Evolutionary conservation across 306 rosid species (phyloP).

Genomic region (Sesbania bispinosa): DNA sequence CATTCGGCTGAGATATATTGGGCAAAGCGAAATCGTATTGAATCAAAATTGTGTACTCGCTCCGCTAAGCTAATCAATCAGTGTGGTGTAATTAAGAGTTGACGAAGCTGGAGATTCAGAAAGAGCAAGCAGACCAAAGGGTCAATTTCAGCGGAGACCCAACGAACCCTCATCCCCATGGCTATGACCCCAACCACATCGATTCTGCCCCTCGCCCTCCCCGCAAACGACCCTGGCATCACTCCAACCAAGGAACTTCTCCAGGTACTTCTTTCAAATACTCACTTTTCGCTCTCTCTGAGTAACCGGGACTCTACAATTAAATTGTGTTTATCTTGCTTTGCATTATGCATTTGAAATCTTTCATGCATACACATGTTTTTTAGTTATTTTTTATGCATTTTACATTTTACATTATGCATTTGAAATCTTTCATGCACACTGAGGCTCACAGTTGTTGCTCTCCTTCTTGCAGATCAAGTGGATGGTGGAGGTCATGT

Average conservation of each 20-base stretch:
- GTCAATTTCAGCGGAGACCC: conserved; percentile 28
- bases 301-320: too few species aligned
- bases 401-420: background rate
- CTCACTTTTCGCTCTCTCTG: background rate
- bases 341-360: background rate
- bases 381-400: too few species aligned
- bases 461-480: conserved; percentile 42
- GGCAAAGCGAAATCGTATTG: background rate
- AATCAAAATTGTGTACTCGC: background rate
- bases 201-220: background rate
- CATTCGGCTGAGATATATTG: background rate
- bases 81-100: background rate
- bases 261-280: conserved; percentile 33
- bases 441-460: background rate
- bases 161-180: background rate
- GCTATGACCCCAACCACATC: background rate
- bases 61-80: background rate
- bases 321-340: background rate
- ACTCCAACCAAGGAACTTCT: conserved; percentile 30
- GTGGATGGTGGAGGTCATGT: conserved; percentile 44
- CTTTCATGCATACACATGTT: too few species aligned
- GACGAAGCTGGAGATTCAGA: conserved; percentile 24
- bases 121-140: conserved; percentile 13
- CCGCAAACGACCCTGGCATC: conserved; percentile 35
- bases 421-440: background rate